These are phyloP conservation scores for Boletus rex-veris DNA, from an alignment of 768 basidiomycete genomes.

Conservation along the genomic window DNA sequence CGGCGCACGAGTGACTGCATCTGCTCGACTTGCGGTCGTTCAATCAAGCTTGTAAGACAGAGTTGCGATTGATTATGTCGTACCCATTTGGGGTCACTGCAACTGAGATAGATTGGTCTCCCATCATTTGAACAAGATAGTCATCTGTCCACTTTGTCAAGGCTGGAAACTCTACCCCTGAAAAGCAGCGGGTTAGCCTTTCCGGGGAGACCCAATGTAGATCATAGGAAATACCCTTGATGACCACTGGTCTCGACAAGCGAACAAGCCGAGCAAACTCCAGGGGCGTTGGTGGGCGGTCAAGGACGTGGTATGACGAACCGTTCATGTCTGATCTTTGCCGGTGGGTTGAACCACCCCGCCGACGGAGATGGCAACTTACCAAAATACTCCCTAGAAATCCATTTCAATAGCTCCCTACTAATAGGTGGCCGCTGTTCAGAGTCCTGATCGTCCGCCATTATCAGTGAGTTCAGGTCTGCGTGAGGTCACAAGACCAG, in stretches of 20 bases:
- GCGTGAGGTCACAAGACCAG: slow-evolving; percentile 1
- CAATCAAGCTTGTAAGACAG: slow-evolving; percentile 9
- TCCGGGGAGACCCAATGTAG: neutral
- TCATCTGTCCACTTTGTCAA: slow-evolving; percentile 60
- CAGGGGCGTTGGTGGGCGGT: slow-evolving; percentile 57
- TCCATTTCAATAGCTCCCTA: slow-evolving; percentile 29
- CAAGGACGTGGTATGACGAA: slow-evolving; percentile 44
- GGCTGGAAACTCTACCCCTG: slow-evolving; percentile 50
- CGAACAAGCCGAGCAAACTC: slow-evolving; percentile 68
- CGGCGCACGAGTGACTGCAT: slow-evolving; percentile 57
- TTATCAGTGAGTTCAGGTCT: neutral
- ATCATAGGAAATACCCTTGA: slow-evolving; percentile 50
- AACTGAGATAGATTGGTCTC: slow-evolving; percentile 55
- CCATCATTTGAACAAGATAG: slow-evolving; percentile 58
- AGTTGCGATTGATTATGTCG: slow-evolving; percentile 13
- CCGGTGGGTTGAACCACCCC: neutral
- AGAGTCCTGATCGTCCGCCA: slow-evolving; percentile 11
- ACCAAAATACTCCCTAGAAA: slow-evolving; percentile 39
- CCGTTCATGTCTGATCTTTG: slow-evolving; percentile 56
- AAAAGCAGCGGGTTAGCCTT: slow-evolving; percentile 1
- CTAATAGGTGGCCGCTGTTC: slow-evolving; percentile 13
- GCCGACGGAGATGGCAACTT: neutral
- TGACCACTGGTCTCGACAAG: slow-evolving; percentile 68
- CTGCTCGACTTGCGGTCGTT: slow-evolving; percentile 55
- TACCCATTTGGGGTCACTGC: slow-evolving; percentile 86